Conservation (phyloP, 768 basidiomycete genomes). For the Rhodotorula taiwanensis region DNA sequence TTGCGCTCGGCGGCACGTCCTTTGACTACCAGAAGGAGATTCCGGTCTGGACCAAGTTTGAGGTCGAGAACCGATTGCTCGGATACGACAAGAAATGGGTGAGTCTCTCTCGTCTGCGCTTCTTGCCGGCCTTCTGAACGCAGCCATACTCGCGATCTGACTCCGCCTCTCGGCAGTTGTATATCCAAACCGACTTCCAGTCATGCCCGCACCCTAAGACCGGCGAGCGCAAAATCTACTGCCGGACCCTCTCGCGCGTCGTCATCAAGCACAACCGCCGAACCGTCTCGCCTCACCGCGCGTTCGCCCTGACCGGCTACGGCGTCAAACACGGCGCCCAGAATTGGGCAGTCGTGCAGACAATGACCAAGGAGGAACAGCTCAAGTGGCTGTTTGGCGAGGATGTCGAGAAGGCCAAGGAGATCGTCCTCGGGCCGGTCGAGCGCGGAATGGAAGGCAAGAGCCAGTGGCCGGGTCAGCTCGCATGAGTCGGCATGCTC, state of each 20-base stretch:
- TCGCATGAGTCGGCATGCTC: not conserved
- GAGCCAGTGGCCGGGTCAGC: constrained; percentile 19
- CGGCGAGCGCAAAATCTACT: constrained; percentile 13
- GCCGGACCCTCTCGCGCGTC: constrained; percentile 10
- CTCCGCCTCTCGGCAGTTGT: not conserved
- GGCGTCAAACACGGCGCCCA: not conserved
- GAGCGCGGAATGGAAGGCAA: constrained; percentile 20
- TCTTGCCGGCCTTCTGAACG: not conserved
- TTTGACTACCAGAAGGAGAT: constrained; percentile 26
- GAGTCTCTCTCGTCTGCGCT: too few relatives aligned
- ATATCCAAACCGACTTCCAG: constrained; percentile 19
- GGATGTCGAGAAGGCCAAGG: not conserved
- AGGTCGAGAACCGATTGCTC: constrained; percentile 11
- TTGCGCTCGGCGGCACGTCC: constrained; percentile 17
- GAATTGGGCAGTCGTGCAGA: constrained; percentile 23
- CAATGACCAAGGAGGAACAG: constrained; percentile 16
- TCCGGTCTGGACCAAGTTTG: constrained; percentile 18
- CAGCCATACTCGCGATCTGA: not conserved
- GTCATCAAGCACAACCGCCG: constrained; percentile 30
- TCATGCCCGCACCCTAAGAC: constrained; percentile 18
- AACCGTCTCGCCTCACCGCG: constrained; percentile 22
- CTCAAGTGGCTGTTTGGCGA: constrained; percentile 14
- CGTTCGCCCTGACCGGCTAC: constrained; percentile 26
- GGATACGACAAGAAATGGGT: constrained; percentile 33
- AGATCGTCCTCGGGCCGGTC: constrained; percentile 7